A percentile compares a stretch with the other conserved stretches of the same genome.
phyloP scores from a whole-genome alignment of 2,329 filamentous ascomycete genomes.

The Clonostachys solani region DNA sequence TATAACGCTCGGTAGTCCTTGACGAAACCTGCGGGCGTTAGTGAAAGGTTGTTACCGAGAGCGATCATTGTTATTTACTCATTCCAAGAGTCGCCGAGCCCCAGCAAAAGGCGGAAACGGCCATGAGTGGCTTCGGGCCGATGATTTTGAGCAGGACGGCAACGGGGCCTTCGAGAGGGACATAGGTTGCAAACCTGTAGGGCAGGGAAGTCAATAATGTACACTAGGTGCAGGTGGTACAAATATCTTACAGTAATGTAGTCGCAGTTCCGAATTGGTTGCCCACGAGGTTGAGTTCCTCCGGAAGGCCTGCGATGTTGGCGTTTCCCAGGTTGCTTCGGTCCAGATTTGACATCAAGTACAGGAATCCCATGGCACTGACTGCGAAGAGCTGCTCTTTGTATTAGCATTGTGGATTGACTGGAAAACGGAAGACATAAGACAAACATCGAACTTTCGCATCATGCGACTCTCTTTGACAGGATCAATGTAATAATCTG shows the following conservation, averaged over 20 bases:
- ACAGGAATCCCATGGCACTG: conserved; percentile 15
- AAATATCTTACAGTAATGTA: conserved; percentile 11
- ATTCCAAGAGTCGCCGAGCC: conserved; percentile 1
- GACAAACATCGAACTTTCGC: conserved; percentile 14
- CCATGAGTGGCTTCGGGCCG: conserved; percentile 18
- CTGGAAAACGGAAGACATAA: not conserved
- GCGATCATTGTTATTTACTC: not conserved
- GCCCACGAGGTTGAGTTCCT: conserved; percentile 18
- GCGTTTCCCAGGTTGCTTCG: conserved; percentile 20
- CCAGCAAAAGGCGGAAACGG: conserved; percentile 7
- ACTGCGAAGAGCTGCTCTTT: conserved; percentile 6
- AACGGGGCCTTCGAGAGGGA: conserved; percentile 20
- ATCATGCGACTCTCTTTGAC: conserved; percentile 12
- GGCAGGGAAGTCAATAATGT: not conserved
- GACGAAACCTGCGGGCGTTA: conserved; percentile 6
- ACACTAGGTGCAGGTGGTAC: not conserved
- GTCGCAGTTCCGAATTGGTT: conserved; percentile 21
- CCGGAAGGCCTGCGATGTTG: conserved; percentile 18
- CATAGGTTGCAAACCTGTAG: conserved; percentile 19
- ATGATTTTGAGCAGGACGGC: conserved; percentile 20
- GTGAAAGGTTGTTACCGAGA: not conserved
- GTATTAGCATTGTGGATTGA: not conserved
- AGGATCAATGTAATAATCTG: conserved; percentile 6
- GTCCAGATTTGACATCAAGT: conserved; percentile 23
- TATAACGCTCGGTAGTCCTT: conserved; percentile 12